Percentiles rank a stretch among this genome's conserved stretches.
Evolutionary conservation across 805 yeast genomes (phyloP).

Genomic region (Metschnikowia lunata): DNA sequence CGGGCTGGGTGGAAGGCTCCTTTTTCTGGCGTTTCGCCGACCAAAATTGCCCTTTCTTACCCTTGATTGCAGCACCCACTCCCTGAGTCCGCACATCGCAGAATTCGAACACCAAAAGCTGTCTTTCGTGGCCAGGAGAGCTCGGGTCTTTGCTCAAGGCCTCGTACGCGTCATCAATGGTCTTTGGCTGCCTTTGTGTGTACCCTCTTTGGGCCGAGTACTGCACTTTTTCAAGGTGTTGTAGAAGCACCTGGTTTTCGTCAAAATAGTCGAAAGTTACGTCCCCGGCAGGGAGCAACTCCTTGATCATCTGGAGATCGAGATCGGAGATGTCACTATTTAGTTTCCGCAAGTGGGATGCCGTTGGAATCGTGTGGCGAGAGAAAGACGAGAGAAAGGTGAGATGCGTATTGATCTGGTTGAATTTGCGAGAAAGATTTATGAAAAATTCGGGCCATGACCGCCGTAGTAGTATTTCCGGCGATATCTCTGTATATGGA

Average conservation of each 20-base stretch:
- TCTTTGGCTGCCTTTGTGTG: slow-evolving; percentile 26
- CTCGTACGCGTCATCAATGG: slow-evolving; percentile 50
- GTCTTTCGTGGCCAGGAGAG: slow-evolving; percentile 44
- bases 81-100: slow-evolving; percentile 60
- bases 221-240: slow-evolving; percentile 42
- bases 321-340: slow-evolving; percentile 30
- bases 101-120: slow-evolving; percentile 70
- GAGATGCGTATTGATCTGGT: slow-evolving; percentile 28
- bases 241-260: slow-evolving; percentile 56
- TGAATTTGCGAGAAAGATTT: slow-evolving; percentile 11
- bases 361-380: slow-evolving; percentile 22
- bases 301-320: slow-evolving; percentile 63
- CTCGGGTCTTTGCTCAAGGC: slow-evolving; percentile 48
- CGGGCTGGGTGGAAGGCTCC: slow-evolving; percentile 2
- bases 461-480: too few relatives aligned
- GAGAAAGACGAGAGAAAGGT: slow-evolving; percentile 28
- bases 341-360: slow-evolving; percentile 30
- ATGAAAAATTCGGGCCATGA: slow-evolving; percentile 12
- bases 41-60: slow-evolving; percentile 13
- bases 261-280: slow-evolving; percentile 69
- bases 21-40: slow-evolving; percentile 5
- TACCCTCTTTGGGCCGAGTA: slow-evolving; percentile 34
- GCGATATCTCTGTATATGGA: too few relatives aligned
- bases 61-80: slow-evolving; percentile 30
- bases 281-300: slow-evolving; percentile 64